A percentile compares a stretch with the other conserved stretches of the same genome.
These are phyloP conservation scores for Lachnellula suecica DNA, from an alignment of 2,329 filamentous ascomycete species.

Conservation along the genomic window DNA sequence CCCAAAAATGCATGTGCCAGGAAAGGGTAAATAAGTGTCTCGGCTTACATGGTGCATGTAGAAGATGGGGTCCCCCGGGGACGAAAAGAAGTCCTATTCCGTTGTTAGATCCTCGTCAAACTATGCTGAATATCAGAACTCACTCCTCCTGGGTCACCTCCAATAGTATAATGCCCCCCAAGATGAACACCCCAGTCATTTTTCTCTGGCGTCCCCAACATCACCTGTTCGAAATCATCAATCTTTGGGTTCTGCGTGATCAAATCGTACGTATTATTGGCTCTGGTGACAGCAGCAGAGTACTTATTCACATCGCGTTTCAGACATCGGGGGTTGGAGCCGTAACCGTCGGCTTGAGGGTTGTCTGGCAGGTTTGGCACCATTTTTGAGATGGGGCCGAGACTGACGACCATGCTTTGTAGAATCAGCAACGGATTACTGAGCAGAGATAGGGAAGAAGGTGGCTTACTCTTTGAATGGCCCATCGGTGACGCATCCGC, in stretches of 20 bases:
- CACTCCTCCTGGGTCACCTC: slow-evolving; percentile 44
- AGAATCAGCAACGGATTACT: background rate
- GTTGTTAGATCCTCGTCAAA: background rate
- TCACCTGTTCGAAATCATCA: slow-evolving; percentile 42
- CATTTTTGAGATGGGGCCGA: slow-evolving; percentile 45
- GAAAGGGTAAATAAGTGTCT: too few relatives aligned
- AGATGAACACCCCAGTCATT: slow-evolving; percentile 38
- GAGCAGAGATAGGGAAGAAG: background rate
- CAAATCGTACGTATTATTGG: slow-evolving; percentile 37
- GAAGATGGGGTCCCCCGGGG: slow-evolving; percentile 44
- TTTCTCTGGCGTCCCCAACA: slow-evolving; percentile 38
- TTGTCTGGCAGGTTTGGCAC: slow-evolving; percentile 31
- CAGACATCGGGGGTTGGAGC: slow-evolving; percentile 42
- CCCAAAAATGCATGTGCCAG: too few relatives aligned
- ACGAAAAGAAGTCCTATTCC: slow-evolving; percentile 39
- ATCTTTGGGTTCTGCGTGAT: slow-evolving; percentile 39
- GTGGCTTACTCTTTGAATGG: slow-evolving; percentile 40
- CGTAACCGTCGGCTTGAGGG: slow-evolving; percentile 32
- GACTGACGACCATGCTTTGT: slow-evolving; percentile 35
- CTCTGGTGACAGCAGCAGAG: slow-evolving; percentile 36
- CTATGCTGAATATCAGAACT: background rate
- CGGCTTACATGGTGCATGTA: slow-evolving; percentile 47
- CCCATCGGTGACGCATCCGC: slow-evolving; percentile 51
- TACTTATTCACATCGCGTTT: slow-evolving; percentile 40
- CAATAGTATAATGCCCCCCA: slow-evolving; percentile 41